phyloP scores from a whole-genome alignment of 208 protist genomes.

The Trichomonas tenax region DNA sequence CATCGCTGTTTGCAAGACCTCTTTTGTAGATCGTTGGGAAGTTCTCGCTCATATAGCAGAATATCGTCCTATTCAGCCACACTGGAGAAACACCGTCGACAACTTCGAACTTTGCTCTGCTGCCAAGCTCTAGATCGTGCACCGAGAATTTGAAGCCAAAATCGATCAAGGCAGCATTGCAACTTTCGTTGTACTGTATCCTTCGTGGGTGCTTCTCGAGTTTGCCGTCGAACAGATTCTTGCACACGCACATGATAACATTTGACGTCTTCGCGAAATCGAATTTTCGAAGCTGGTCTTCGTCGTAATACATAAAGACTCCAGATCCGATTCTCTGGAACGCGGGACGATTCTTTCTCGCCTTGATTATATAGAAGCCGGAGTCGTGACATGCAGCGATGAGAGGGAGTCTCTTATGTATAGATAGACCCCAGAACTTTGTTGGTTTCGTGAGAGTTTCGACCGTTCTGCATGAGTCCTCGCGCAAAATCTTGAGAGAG shows the following conservation, averaged over 20 bases:
- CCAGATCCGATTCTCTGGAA: slow-evolving; percentile 25
- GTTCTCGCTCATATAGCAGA: not conserved
- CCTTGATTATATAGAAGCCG: slow-evolving; percentile 92
- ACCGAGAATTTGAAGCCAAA: not conserved
- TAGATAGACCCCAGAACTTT: slow-evolving; percentile 89
- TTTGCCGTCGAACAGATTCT: not conserved
- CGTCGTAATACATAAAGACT: not conserved
- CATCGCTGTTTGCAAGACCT: not conserved
- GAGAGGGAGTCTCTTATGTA: slow-evolving; percentile 68
- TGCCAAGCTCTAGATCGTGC: not conserved
- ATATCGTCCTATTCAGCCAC: not conserved
- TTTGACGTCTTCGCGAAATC: not conserved
- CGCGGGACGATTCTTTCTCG: slow-evolving; percentile 78
- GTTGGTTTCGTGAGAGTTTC: slow-evolving; percentile 51
- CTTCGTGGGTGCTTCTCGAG: not conserved
- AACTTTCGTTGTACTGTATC: not conserved
- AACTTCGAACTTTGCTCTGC: not conserved
- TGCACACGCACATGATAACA: not conserved
- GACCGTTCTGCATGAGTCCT: slow-evolving; percentile 21
- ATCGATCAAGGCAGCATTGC: too few species aligned
- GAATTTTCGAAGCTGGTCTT: not conserved
- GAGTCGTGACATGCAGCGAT: slow-evolving; percentile 83
- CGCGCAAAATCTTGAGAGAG: slow-evolving; percentile 34
- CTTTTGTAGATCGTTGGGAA: not conserved
- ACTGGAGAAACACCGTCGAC: not conserved